Conservation (phyloP, 352 stramenopile genomes). For the Phytophthora megakarya region DNA sequence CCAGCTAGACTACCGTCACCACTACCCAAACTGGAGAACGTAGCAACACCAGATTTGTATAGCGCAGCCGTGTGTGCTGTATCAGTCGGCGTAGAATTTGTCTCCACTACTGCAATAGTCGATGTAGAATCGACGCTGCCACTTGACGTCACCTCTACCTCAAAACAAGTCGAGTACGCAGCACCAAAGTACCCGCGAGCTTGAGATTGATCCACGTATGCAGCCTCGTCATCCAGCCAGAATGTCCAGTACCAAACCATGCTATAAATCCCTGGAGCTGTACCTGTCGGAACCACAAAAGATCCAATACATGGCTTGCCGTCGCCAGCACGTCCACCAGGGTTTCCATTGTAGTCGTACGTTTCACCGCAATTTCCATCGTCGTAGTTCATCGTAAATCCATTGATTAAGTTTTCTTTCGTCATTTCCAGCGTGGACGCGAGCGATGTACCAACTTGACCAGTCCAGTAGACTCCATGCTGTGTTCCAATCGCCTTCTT, state of each 20-base stretch:
- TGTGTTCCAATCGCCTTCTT: conserved; percentile 65
- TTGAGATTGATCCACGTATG: conserved; percentile 55
- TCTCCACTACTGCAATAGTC: neutral
- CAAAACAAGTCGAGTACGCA: conserved; percentile 71
- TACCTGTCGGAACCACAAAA: conserved; percentile 54
- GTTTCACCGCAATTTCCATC: conserved; percentile 69
- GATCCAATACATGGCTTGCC: conserved; percentile 63
- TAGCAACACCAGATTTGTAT: conserved; percentile 12
- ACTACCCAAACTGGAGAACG: conserved; percentile 13
- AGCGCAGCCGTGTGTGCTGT: neutral
- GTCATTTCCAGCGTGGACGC: conserved; percentile 57
- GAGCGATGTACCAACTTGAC: conserved; percentile 40
- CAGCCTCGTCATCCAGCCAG: conserved; percentile 49
- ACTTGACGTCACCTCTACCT: conserved; percentile 53
- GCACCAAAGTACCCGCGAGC: conserved; percentile 68
- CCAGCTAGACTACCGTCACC: conserved; percentile 13
- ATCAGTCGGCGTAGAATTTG: too few species aligned
- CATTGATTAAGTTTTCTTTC: conserved; percentile 51
- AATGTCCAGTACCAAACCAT: conserved; percentile 82
- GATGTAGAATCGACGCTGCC: neutral
- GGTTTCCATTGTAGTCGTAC: conserved; percentile 45
- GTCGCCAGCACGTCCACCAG: conserved; percentile 54
- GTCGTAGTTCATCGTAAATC: conserved; percentile 52
- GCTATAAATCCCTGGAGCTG: conserved; percentile 54
- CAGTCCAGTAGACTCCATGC: conserved; percentile 72